A percentile compares a stretch with the other conserved stretches of the same genome.
phyloP scores from a whole-genome alignment of 345 rosid species.

The Gossypium arboreum region DNA sequence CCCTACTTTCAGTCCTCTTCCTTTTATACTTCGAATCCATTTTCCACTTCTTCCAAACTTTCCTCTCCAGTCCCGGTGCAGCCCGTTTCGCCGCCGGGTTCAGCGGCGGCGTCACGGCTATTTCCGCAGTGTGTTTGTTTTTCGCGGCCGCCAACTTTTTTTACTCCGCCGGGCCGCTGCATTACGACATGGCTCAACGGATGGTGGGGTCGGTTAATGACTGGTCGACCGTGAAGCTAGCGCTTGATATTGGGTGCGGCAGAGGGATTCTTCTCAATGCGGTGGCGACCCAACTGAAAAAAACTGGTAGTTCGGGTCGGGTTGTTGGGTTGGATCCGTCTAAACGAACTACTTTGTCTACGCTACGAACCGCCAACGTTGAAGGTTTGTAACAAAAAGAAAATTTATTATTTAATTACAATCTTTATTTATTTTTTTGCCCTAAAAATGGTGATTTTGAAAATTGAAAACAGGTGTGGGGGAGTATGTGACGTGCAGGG shows the following conservation, averaged over 20 bases:
- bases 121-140: slow-evolving; percentile 69
- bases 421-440: background rate
- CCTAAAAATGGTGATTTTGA: background rate
- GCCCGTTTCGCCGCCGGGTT: slow-evolving; percentile 81
- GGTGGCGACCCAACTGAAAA: slow-evolving; percentile 93
- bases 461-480: slow-evolving; percentile 54
- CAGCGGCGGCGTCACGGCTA: slow-evolving; percentile 60
- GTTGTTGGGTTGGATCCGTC: slow-evolving; percentile 87
- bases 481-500: slow-evolving; percentile 91
- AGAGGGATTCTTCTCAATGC: slow-evolving; percentile 80
- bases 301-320: slow-evolving; percentile 90
- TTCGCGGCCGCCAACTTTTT: slow-evolving; percentile 78
- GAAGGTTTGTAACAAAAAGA: slow-evolving; percentile 47
- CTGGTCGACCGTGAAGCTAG: slow-evolving; percentile 86
- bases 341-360: slow-evolving; percentile 74
- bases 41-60: slow-evolving; percentile 44
- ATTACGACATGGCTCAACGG: slow-evolving; percentile 86
- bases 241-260: slow-evolving; percentile 95
- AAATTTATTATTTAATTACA: too few relatives aligned
- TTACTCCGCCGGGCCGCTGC: slow-evolving; percentile 74
- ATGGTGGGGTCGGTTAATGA: slow-evolving; percentile 77
- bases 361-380: slow-evolving; percentile 78
- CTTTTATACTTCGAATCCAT: slow-evolving; percentile 63
- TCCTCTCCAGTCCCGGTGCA: slow-evolving; percentile 37
- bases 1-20: slow-evolving; percentile 55